Evolutionary conservation across 2,329 filamentous ascomycete genomes (phyloP), one percentile per base, ranked within the genome.

Genomic region (Ophiostoma sp.): DNA sequence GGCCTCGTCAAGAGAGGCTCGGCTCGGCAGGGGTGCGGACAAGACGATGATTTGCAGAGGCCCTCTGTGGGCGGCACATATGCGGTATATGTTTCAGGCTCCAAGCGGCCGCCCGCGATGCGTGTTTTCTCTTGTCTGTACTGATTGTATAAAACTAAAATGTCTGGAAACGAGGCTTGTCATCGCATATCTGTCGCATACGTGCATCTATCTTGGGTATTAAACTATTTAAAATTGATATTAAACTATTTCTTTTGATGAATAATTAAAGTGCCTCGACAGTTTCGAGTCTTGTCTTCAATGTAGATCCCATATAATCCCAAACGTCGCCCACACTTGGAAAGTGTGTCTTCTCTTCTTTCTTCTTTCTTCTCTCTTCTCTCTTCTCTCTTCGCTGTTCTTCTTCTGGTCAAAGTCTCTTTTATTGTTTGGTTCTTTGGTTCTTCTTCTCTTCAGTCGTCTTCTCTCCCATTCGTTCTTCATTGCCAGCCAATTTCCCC

Each of bases 271-370:
- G 10, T 27, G 4, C 11, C 23, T 27, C 17, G 48, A 23, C 11
- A 57, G 52, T 57, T 57, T 57, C 35, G 68, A 31, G 36, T 62
- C 35, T 67, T 17, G 36, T 62, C 35, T 52, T 69, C 64, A 62
- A 67, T n/a, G 62, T 41, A 20, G 70, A 71, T 71, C 70, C 35
- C 57, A 67, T 71, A 71, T 68, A 71, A 69, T 27, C 57, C 69
- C 69, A 65, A 64, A 68, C 67, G 48, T 36, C 60, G 44, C 69
- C 67, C 69, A 36, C 69, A 31, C 20, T 67, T 44, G 35, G 20
- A 27, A 35, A 39, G 27, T 57, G 23, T 27, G n/a, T 27, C 4
- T 57, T 7, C 10, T 57, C 11, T 23, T 57, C n/a, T 57, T 23
- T 31, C 8, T 27, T n/a, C 27, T 13, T 11, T 31, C 52, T 48